These are phyloP conservation scores for Agrostemma githago DNA, from an alignment of 148 eudicot genomes.

Conservation along the genomic window DNA sequence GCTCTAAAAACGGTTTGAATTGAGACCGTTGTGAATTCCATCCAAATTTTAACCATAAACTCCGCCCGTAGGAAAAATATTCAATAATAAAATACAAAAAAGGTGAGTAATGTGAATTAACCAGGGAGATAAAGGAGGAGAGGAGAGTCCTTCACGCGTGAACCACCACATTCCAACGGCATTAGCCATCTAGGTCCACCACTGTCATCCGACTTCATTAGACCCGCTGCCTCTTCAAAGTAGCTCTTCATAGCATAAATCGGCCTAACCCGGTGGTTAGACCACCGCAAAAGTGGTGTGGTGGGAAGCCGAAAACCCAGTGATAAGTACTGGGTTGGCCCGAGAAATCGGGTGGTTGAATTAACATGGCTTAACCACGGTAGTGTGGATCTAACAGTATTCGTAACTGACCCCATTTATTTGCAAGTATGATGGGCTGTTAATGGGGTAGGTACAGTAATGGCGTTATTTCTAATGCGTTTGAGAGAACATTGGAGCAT, in stretches of 20 bases:
- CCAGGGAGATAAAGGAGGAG: conserved; percentile 6
- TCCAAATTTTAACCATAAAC: too few species aligned
- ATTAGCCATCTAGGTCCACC: not conserved
- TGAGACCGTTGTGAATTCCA: too few species aligned
- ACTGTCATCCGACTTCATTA: not conserved
- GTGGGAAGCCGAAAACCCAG: not conserved
- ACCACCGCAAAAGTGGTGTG: not conserved
- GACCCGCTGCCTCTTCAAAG: not conserved
- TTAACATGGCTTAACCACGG: not conserved
- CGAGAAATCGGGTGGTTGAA: not conserved
- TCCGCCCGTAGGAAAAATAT: not conserved
- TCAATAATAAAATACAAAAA: not conserved
- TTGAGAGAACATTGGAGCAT: too few species aligned
- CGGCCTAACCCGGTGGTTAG: not conserved
- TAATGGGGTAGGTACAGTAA: not conserved
- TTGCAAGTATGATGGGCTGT: not conserved
- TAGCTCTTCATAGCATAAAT: not conserved
- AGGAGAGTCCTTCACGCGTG: not conserved
- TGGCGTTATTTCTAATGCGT: not conserved
- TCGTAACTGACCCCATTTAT: not conserved
- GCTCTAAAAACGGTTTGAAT: too few species aligned
- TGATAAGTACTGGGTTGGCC: not conserved
- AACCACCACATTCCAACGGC: conserved; percentile 3
- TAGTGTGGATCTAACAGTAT: not conserved
- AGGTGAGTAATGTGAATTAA: not conserved